Percentiles rank a stretch among this genome's conserved stretches.
phyloP scores from a whole-genome alignment of 768 basidiomycete genomes.

The Lentinula detonsa region DNA sequence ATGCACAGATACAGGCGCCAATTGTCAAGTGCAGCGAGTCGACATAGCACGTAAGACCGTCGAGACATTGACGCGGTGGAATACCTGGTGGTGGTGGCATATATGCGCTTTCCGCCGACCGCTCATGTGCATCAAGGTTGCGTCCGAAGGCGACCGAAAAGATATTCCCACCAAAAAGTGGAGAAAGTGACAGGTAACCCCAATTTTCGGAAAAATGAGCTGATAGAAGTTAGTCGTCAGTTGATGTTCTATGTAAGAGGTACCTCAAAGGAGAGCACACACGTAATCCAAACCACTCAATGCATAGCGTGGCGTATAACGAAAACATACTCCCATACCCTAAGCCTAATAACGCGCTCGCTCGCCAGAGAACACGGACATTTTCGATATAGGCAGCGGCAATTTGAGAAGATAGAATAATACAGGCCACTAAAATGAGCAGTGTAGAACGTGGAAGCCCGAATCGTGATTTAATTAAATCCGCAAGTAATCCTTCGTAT shows the following conservation, averaged over 20 bases:
- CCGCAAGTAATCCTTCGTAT: slow-evolving; percentile 57
- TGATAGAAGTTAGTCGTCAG: slow-evolving; percentile 14
- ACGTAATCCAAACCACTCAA: slow-evolving; percentile 91
- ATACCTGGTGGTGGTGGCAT: not conserved
- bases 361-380: slow-evolving; percentile 63
- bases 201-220: slow-evolving; percentile 82
- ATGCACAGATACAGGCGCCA: slow-evolving; percentile 36
- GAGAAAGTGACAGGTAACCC: slow-evolving; percentile 72
- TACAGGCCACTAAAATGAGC: slow-evolving; percentile 55
- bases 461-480: slow-evolving; percentile 52
- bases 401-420: slow-evolving; percentile 72
- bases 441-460: slow-evolving; percentile 62
- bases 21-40: slow-evolving; percentile 49
- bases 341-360: slow-evolving; percentile 47
- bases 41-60: slow-evolving; percentile 56
- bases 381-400: slow-evolving; percentile 48
- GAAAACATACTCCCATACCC: slow-evolving; percentile 74
- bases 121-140: slow-evolving; percentile 70
- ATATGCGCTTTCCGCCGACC: slow-evolving; percentile 4
- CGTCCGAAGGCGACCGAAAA: slow-evolving; percentile 43
- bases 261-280: slow-evolving; percentile 21
- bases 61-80: slow-evolving; percentile 40
- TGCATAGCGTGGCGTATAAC: slow-evolving; percentile 64
- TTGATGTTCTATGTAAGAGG: not conserved
- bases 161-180: slow-evolving; percentile 74